A percentile compares a stretch with the other conserved stretches of the same genome.
Evolutionary conservation across 2,329 filamentous ascomycete species (phyloP).

Genomic region (Xylariaceae sp.): DNA sequence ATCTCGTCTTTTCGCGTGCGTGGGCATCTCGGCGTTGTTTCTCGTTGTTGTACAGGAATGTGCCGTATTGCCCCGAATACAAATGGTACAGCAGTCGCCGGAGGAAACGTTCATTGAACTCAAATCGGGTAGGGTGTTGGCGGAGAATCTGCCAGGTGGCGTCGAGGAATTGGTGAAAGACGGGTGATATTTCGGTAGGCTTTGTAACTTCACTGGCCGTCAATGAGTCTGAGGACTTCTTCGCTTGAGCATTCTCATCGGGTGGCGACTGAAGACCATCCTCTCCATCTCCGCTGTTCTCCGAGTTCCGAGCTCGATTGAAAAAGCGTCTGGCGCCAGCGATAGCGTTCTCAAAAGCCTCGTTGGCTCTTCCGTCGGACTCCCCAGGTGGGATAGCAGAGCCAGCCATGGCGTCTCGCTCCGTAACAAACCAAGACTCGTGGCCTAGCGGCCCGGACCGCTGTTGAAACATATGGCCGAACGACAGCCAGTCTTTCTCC

Average conservation of each 20-base stretch:
- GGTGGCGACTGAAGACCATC: constrained; percentile 29
- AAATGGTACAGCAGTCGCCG: constrained; percentile 87
- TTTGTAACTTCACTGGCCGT: constrained; percentile 67
- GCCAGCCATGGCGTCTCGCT: constrained; percentile 74
- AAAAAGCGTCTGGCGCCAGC: constrained; percentile 87
- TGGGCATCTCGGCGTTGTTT: constrained; percentile 74
- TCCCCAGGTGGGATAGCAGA: constrained; percentile 61
- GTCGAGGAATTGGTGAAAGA: constrained; percentile 97
- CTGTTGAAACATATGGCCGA: constrained; percentile 95
- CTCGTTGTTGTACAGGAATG: constrained; percentile 93
- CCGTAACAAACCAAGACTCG: constrained; percentile 90
- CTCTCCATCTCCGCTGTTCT: constrained; percentile 55
- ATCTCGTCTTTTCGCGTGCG: constrained; percentile 70
- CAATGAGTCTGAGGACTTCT: constrained; percentile 36
- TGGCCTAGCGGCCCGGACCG: constrained; percentile 84
- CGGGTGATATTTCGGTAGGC: constrained; percentile 88
- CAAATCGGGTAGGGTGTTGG: constrained; percentile 85
- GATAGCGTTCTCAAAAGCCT: constrained; percentile 82
- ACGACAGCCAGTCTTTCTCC: constrained; percentile 97
- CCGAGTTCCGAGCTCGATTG: constrained; percentile 68
- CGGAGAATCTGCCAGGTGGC: constrained; percentile 86
- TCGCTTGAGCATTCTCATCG: constrained; percentile 29
- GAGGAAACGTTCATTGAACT: constrained; percentile 94
- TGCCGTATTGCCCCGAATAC: constrained; percentile 95
- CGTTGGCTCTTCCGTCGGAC: constrained; percentile 58